Evolutionary conservation across 352 stramenopile species (phyloP).

Genomic region (Pythium periplocum): DNA sequence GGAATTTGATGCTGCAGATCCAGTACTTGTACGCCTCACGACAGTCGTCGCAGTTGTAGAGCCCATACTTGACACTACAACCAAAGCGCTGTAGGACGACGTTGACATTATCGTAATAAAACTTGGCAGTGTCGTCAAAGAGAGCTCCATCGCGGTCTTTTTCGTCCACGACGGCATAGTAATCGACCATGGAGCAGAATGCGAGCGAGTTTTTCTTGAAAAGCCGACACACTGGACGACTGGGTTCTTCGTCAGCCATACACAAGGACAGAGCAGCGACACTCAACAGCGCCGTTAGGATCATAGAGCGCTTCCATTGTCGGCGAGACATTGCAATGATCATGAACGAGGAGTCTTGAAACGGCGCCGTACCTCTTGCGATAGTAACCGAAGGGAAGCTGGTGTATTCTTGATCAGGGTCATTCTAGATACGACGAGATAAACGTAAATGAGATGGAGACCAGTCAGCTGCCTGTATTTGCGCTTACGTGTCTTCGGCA

Average conservation of each 20-base stretch:
- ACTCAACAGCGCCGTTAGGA: no score
- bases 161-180: constrained; percentile 60
- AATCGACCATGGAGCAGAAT: constrained; percentile 85
- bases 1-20: constrained; percentile 84
- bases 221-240: constrained; percentile 31
- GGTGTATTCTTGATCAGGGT: no score
- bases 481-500: no score
- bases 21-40: constrained; percentile 88
- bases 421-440: no score
- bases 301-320: no score
- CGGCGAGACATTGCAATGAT: no score
- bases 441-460: no score
- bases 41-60: constrained; percentile 81
- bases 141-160: constrained; percentile 36
- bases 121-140: constrained; percentile 57
- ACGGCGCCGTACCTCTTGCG: no score
- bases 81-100: constrained; percentile 78
- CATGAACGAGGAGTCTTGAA: no score
- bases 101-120: constrained; percentile 80
- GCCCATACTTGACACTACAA: constrained; percentile 66
- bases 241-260: constrained; percentile 32
- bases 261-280: no score
- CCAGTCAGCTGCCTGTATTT: no score
- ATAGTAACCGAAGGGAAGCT: no score
- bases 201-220: constrained; percentile 60